Percentiles rank a stretch among this genome's conserved stretches.
phyloP scores from a whole-genome alignment of 2,329 filamentous ascomycete genomes.

The Helminthosporium solani region DNA sequence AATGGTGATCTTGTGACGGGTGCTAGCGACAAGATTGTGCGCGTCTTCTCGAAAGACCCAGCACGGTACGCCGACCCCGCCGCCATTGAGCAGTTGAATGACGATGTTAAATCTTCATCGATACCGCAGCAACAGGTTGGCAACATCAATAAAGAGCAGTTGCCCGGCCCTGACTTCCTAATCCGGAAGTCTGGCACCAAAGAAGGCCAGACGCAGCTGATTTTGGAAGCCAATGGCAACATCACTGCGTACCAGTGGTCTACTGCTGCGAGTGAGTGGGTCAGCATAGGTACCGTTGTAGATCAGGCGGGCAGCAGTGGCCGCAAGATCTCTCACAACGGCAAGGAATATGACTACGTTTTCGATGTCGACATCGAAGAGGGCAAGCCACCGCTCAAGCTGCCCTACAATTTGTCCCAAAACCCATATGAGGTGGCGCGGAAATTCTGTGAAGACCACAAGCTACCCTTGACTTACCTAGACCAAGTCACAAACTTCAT shows the following conservation, averaged over 20 bases:
- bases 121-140: constrained; percentile 83
- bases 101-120: constrained; percentile 76
- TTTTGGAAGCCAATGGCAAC: constrained; percentile 75
- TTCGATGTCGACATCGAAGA: constrained; percentile 97
- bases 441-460: constrained; percentile 86
- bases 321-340: constrained; percentile 62
- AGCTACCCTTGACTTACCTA: constrained; percentile 81
- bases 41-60: constrained; percentile 75
- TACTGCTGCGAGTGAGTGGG: constrained; percentile 64
- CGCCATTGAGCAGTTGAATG: constrained; percentile 72
- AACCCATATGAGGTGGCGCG: constrained; percentile 90
- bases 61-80: constrained; percentile 70
- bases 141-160: constrained; percentile 82
- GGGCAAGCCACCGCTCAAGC: constrained; percentile 84
- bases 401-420: constrained; percentile 90
- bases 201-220: constrained; percentile 93
- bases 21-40: constrained; percentile 81
- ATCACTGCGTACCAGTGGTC: constrained; percentile 92
- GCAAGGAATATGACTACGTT: constrained; percentile 91
- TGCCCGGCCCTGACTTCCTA: constrained; percentile 86
- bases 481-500: constrained; percentile 95
- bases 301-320: constrained; percentile 82
- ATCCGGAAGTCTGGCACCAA: constrained; percentile 83
- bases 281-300: constrained; percentile 90
- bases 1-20: constrained; percentile 93